phyloP scores from a whole-genome alignment of 2,329 filamentous ascomycete species.

The Hyphodiscus sp. region DNA sequence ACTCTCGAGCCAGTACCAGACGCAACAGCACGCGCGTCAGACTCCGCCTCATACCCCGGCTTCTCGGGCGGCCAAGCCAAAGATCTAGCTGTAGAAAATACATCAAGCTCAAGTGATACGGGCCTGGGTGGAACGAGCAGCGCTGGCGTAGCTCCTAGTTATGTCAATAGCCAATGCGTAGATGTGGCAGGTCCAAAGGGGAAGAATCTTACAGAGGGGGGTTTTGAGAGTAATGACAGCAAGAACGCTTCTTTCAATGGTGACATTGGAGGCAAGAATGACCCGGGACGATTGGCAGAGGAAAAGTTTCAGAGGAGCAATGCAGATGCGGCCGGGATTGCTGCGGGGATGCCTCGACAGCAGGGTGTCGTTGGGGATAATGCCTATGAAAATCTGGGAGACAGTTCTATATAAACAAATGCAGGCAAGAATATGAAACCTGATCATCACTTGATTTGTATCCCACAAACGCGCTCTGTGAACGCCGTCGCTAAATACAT shows the following conservation, averaged over 20 bases:
- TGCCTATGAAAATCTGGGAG: constrained; percentile 16
- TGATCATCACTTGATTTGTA: neutral
- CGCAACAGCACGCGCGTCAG: constrained; percentile 19
- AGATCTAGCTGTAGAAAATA: constrained; percentile 9
- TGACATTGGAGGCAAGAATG: constrained; percentile 41
- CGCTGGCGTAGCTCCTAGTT: constrained; percentile 21
- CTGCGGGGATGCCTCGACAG: constrained; percentile 19
- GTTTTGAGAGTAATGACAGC: constrained; percentile 20
- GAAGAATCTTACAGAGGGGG: constrained; percentile 26
- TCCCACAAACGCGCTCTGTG: neutral
- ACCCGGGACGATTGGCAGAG: constrained; percentile 42
- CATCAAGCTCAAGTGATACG: constrained; percentile 6
- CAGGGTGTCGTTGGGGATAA: constrained; percentile 15
- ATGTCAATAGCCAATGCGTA: constrained; percentile 22
- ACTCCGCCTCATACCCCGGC: constrained; percentile 10
- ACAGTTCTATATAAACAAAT: constrained; percentile 15
- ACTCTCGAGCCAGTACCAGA: constrained; percentile 37
- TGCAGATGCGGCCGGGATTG: constrained; percentile 12
- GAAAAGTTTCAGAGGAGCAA: constrained; percentile 32
- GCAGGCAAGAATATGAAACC: neutral
- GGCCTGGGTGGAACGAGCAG: constrained; percentile 10
- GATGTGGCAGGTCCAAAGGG: constrained; percentile 22
- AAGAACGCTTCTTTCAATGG: constrained; percentile 30
- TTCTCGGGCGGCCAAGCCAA: constrained; percentile 15
- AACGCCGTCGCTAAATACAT: constrained; percentile 1